Base-by-base conservation (phyloP, 2,329 filamentous ascomycete species). In the Metarhizium anisopliae region DNA sequence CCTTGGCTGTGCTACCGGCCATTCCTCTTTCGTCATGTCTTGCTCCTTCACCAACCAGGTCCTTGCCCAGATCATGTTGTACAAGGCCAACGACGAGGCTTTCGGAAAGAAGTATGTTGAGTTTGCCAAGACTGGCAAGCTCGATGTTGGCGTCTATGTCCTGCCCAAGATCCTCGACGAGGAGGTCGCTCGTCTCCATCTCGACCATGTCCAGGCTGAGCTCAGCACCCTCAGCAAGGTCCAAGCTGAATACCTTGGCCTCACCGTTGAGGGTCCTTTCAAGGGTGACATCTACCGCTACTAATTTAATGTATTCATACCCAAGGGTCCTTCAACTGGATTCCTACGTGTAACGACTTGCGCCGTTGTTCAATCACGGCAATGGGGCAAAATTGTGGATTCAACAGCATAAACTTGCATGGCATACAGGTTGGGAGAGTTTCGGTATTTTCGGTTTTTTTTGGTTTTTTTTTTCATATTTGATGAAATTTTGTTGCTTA, bases 11-110 rank as follows among this genome's bases (percentile, higher is more conserved):
- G 94, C 94, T 72, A 99, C 94, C 62, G 94, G 94, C 66, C 94
- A 99, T 88, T 96, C 92, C 66, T 97, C 93, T 54, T 99, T 99
- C 77, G 94, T 99, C 65, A 97, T 99, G 94, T 96, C 92, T 68
- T 99, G 94, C 88, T 97, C 93, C 62, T 99, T 99, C 88, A 95
- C 92, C 84, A 99, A 99, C 88, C 94, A 99, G 84, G 94, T 97
- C 68, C 90, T 99, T 74, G 94, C 94, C 65, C 94, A 99, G 83
- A 97, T 99, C 80, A 87, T 95, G 81, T 81, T 99, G 70, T 99
- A 78, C 89, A 97, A 97, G 88, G 87, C 85, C 69, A 82, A 87
- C 68, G 92, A 97, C 73, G 83, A 83, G 72, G 87, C 80, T 57
- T 99, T 95, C 74, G 84, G 87, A 77, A 80, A 89, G 78, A 96